phyloP scores from a whole-genome alignment of 441 rosid species.

The Brassica hybrid region DNA sequence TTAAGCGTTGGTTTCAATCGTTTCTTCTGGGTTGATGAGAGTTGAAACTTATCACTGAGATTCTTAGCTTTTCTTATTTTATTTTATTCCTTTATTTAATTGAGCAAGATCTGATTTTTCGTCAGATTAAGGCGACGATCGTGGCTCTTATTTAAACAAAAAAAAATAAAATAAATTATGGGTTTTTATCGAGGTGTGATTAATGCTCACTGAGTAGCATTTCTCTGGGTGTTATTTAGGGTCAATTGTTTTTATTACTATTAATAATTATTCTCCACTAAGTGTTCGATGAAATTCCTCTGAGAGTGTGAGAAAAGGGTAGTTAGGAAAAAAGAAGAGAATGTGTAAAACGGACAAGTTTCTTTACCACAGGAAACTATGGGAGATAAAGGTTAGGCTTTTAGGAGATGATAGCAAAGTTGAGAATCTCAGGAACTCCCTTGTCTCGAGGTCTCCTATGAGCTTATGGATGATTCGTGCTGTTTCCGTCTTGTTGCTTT shows the following conservation, averaged over 20 bases:
- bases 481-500: conserved; percentile 52
- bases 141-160: no score
- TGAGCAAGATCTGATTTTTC: conserved; percentile 34
- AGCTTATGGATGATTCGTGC: conserved; percentile 69
- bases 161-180: background rate
- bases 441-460: conserved; percentile 57
- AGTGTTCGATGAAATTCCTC: conserved; percentile 40
- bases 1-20: conserved; percentile 20
- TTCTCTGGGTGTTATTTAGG: conserved; percentile 20
- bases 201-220: conserved; percentile 29
- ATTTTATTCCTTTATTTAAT: background rate
- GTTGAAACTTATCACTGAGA: conserved; percentile 29
- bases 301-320: conserved; percentile 17
- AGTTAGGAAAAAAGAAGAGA: background rate
- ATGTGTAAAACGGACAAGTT: conserved; percentile 63
- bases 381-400: conserved; percentile 63
- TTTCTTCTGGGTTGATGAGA: conserved; percentile 16
- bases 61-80: background rate
- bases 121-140: background rate
- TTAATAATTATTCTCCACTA: background rate
- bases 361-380: conserved; percentile 52
- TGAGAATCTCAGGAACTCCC: conserved; percentile 57
- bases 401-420: conserved; percentile 62
- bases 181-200: conserved; percentile 37
- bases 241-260: background rate